These are phyloP conservation scores for Sequoiadendron giganteum DNA, from an alignment of 75 land plant species.

Conservation along the genomic window DNA sequence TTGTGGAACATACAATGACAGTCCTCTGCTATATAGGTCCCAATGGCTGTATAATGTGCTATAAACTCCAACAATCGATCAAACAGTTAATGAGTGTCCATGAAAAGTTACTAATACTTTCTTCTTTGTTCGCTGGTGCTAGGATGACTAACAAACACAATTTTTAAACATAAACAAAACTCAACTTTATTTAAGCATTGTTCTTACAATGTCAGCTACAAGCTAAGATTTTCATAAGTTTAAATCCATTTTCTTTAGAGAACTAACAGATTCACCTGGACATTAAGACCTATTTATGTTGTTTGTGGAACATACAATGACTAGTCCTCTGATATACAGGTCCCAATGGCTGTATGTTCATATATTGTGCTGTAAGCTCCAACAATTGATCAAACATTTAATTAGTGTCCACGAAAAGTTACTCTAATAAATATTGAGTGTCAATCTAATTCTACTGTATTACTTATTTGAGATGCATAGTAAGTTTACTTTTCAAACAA, in stretches of 20 bases:
- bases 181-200: background rate
- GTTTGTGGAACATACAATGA: background rate
- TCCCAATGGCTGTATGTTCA: background rate
- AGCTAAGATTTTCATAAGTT: background rate
- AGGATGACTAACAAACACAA: background rate
- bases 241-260: background rate
- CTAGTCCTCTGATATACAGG: background rate
- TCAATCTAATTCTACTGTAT: background rate
- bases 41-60: background rate
- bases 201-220: background rate
- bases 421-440: background rate
- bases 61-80: background rate
- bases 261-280: background rate
- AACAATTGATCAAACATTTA: background rate
- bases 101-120: background rate
- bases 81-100: background rate
- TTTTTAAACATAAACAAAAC: background rate
- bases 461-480: background rate
- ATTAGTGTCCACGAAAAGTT: background rate
- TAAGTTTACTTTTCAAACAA: background rate
- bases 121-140: background rate
- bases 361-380: background rate
- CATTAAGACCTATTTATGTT: background rate
- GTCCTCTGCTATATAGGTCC: background rate
- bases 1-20: background rate